phyloP scores from a whole-genome alignment of 2,329 filamentous ascomycete genomes.

The Diaporthe destruens region DNA sequence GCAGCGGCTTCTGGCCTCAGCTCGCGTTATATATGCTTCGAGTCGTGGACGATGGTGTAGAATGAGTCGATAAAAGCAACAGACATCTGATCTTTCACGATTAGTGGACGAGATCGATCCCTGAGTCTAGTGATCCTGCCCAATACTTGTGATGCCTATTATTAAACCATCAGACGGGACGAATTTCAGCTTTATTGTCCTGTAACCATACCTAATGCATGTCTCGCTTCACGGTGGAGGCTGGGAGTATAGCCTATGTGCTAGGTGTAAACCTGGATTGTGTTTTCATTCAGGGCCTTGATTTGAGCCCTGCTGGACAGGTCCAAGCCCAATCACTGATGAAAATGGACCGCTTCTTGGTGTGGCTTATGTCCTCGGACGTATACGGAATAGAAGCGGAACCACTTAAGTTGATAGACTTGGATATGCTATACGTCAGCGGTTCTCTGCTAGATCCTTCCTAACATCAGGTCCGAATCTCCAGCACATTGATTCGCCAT shows the following conservation, averaged over 20 bases:
- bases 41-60: no score
- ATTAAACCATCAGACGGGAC: no score
- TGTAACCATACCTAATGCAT: no score
- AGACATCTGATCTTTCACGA: background rate
- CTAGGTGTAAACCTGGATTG: background rate
- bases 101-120: background rate
- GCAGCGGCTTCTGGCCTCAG: no score
- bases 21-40: no score
- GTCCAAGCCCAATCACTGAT: constrained; percentile 1
- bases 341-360: constrained; percentile 1
- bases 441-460: background rate
- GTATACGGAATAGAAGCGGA: no score
- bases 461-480: background rate
- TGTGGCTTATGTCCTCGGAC: background rate
- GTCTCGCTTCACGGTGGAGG: no score
- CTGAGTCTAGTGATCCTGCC: background rate
- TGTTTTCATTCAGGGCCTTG: background rate
- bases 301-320: background rate
- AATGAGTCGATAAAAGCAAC: background rate
- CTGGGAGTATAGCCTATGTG: no score
- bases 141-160: background rate
- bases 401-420: no score
- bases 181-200: no score
- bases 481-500: background rate
- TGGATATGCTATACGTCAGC: background rate